phyloP scores from a whole-genome alignment of 495 filamentous ascomycete genomes.

The Aspergillus baeticus region DNA sequence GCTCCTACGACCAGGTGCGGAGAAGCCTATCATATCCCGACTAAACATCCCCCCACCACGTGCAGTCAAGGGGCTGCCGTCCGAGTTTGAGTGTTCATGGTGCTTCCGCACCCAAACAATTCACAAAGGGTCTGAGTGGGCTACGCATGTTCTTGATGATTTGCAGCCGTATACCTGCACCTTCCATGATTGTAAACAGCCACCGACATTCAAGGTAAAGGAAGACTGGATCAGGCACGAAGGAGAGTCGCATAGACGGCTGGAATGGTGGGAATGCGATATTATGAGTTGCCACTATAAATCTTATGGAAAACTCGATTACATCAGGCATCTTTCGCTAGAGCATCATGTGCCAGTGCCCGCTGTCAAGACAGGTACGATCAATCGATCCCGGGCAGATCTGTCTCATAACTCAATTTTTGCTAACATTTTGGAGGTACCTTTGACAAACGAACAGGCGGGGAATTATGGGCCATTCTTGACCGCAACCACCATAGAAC shows the following conservation, averaged over 20 bases:
- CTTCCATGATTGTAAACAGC: conserved; percentile 76
- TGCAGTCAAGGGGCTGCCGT: conserved; percentile 65
- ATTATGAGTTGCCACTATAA: conserved; percentile 75
- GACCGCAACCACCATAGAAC: conserved; percentile 76
- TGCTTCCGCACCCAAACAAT: conserved; percentile 93
- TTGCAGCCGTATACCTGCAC: conserved; percentile 94
- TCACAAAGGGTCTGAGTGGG: too few relatives aligned
- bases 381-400: too few relatives aligned
- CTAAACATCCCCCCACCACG: conserved; percentile 71
- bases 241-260: conserved; percentile 84
- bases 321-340: conserved; percentile 90
- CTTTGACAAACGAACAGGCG: conserved; percentile 48
- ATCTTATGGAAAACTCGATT: conserved; percentile 91
- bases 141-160: conserved; percentile 94
- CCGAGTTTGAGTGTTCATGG: conserved; percentile 86
- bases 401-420: too few relatives aligned
- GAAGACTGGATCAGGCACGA: conserved; percentile 96
- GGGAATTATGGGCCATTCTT: conserved; percentile 69
- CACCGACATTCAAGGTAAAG: conserved; percentile 94
- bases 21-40: conserved; percentile 66
- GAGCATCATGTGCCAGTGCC: conserved; percentile 89
- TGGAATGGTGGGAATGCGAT: conserved; percentile 90
- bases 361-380: too few relatives aligned
- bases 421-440: too few relatives aligned
- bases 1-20: conserved; percentile 41